Conservation (phyloP, 1,284 basidiomycete species). For the Microbotryomycetes sp. region DNA sequence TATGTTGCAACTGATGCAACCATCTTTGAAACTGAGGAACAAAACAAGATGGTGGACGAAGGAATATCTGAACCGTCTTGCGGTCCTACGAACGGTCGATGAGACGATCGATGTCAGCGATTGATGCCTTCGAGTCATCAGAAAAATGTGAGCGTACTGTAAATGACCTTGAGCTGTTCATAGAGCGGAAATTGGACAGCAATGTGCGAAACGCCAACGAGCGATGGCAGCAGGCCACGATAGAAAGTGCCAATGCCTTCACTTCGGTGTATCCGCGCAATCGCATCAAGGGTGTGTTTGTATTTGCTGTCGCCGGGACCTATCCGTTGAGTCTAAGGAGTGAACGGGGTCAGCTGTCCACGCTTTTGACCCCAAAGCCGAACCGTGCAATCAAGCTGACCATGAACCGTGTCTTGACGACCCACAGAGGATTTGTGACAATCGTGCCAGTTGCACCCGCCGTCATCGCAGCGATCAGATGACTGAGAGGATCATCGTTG, state of each 20-base stretch:
- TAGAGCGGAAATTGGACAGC: slow-evolving; percentile 96
- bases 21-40: slow-evolving; percentile 87
- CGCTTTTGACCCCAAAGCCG: not conserved
- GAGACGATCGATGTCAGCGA: not conserved
- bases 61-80: slow-evolving; percentile 54
- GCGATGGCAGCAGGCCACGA: slow-evolving; percentile 77
- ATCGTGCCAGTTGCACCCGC: slow-evolving; percentile 85
- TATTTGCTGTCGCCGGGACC: slow-evolving; percentile 77
- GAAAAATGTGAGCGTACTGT: slow-evolving; percentile 54
- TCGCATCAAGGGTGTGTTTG: slow-evolving; percentile 78
- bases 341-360: no score
- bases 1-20: slow-evolving; percentile 87
- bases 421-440: slow-evolving; percentile 89
- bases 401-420: slow-evolving; percentile 97
- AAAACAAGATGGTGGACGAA: slow-evolving; percentile 66
- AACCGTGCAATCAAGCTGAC: slow-evolving; percentile 50
- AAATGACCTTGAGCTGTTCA: slow-evolving; percentile 75
- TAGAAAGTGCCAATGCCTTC: slow-evolving; percentile 85
- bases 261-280: slow-evolving; percentile 71
- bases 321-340: slow-evolving; percentile 43
- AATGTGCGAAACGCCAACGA: slow-evolving; percentile 84
- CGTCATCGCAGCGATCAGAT: slow-evolving; percentile 85
- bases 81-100: slow-evolving; percentile 39
- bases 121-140: no score
- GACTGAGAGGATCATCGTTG: slow-evolving; percentile 47